Percentiles rank a stretch among this genome's conserved stretches.
These are phyloP conservation scores for Phytophthora hybrid DNA, from an alignment of 352 stramenopile genomes.

Conservation along the genomic window DNA sequence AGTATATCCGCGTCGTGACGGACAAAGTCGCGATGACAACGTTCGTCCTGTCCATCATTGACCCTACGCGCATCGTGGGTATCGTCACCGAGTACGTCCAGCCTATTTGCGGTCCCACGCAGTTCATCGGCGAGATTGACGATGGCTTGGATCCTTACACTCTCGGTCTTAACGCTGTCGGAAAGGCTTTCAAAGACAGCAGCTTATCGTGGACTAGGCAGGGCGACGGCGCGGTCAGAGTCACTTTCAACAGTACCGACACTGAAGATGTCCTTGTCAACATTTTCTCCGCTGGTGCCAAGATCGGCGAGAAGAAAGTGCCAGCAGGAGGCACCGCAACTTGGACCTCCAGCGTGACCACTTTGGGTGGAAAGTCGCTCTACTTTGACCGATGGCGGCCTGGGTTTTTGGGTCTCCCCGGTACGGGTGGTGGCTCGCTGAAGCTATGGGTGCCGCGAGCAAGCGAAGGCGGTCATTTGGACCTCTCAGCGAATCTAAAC, in stretches of 20 bases:
- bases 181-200: neutral
- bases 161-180: neutral
- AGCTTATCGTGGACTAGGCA: neutral
- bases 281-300: slow-evolving; percentile 5
- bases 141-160: neutral
- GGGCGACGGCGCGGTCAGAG: neutral
- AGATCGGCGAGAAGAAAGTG: slow-evolving; percentile 44
- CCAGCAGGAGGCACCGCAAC: slow-evolving; percentile 26
- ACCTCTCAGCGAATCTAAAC: neutral
- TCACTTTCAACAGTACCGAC: neutral
- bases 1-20: neutral
- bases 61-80: slow-evolving; percentile 46
- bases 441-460: neutral
- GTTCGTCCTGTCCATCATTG: slow-evolving; percentile 33
- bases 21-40: neutral
- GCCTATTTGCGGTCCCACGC: slow-evolving; percentile 53
- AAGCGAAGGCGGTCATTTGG: neutral
- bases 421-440: slow-evolving; percentile 1
- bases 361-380: neutral
- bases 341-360: slow-evolving; percentile 13
- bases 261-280: neutral
- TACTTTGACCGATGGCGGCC: slow-evolving; percentile 2
- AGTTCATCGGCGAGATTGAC: slow-evolving; percentile 28
- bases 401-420: neutral
- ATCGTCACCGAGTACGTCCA: slow-evolving; percentile 46